Evolutionary conservation across 805 yeast species (phyloP), one percentile per base, ranked within the genome.

Genomic region (Pichia rugopelliculosa): DNA sequence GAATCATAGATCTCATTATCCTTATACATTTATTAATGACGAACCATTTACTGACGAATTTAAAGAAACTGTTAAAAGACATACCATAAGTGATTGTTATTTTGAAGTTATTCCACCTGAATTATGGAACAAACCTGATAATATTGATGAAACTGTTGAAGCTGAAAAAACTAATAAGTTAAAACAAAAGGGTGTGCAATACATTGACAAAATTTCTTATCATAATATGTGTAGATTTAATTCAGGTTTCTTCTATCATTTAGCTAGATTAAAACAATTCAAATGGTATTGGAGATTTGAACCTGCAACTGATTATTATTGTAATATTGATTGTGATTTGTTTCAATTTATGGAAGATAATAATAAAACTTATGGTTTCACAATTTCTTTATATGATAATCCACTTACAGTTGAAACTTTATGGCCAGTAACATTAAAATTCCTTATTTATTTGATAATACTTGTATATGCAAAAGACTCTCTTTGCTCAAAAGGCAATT

Each of bases 1-100:
- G 76, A 91, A 91, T 70, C 67, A 71, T 30, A 75, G 84, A 49
- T 89, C 72, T 69, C 76, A 86, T 54, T 91, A 91, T 60, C 96
- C 95, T 48, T 91, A 96, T 91, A 89, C 90, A 25, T 93, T 91
- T 61, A 74, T 91, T 55, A 89, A 88, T 65, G 96, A 91, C 62
- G 85, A 80, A 50, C 78, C 73, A 34, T 93, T 91, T 66, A 72
- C 80, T 26, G 85, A 84, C 1, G 91, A 86, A 57, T 91, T 93
- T 65, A 84, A 71, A 56, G 60, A 64, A 12, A 65, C 68, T 15
- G 73, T 86, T 37, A 63, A 56, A 39, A 64, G 81, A 33, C 76
- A 73, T 30, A 67, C 80, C 0, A 64, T 59, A 9, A 67, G 82
- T 11, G 66, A 69, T 30, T 63, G 73, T 46, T 66, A 64, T 49